phyloP scores from a whole-genome alignment of 176 grass and related monocot genomes.

The Themeda triandra region DNA sequence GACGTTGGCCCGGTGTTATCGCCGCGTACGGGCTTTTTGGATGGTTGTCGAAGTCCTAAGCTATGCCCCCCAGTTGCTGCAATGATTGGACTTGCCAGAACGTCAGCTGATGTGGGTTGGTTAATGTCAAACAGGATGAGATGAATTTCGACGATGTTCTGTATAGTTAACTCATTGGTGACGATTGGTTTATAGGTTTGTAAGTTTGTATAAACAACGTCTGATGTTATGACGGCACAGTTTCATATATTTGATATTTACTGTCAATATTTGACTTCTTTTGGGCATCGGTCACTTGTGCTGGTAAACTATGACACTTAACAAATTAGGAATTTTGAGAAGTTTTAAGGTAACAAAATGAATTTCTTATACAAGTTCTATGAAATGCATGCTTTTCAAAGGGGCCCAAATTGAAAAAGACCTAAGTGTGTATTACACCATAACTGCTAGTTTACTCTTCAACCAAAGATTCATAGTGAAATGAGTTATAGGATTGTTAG shows the following conservation, averaged over 20 bases:
- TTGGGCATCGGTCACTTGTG: neutral
- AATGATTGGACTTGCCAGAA: neutral
- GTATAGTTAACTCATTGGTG: neutral
- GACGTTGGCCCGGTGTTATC: constrained; percentile 30
- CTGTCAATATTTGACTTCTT: neutral
- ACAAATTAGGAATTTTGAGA: neutral
- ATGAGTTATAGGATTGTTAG: no score
- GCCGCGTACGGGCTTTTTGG: neutral
- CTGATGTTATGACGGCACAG: neutral
- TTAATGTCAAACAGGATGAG: constrained; percentile 4
- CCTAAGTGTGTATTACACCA: no score
- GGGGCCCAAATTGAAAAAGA: no score
- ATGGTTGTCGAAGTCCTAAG: neutral
- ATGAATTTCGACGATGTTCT: neutral
- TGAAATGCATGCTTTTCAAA: no score
- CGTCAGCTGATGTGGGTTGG: neutral
- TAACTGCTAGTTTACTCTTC: no score
- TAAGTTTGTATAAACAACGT: neutral
- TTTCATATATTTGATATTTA: neutral
- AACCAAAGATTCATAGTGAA: no score
- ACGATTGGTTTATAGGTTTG: neutral
- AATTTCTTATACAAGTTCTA: no score
- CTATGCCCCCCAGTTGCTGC: neutral
- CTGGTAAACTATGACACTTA: neutral
- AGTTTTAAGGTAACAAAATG: neutral